These are phyloP conservation scores for Corchorus capsularis DNA, from an alignment of 345 rosid genomes.

Conservation along the genomic window DNA sequence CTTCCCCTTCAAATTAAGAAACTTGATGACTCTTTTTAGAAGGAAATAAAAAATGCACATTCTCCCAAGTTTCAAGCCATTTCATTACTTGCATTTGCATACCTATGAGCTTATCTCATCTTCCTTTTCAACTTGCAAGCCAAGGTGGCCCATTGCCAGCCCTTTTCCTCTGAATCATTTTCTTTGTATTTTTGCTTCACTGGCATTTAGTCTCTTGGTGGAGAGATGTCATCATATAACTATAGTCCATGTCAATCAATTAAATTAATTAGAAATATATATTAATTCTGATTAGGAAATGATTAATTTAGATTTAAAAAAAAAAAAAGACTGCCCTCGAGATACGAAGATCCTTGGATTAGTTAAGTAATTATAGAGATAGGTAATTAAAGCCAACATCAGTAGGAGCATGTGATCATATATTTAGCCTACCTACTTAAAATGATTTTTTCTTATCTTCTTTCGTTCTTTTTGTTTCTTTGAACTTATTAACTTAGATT, in stretches of 20 bases:
- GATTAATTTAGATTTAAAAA: background rate
- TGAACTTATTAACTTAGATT: background rate
- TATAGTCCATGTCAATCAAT: background rate
- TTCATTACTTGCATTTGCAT: background rate
- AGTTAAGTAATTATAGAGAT: conserved; percentile 13
- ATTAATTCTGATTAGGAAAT: conserved; percentile 19
- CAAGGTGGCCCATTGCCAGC: conserved; percentile 25
- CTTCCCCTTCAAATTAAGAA: background rate
- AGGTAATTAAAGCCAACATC: conserved; percentile 23
- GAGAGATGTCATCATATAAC: background rate
- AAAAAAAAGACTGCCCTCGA: conserved; percentile 15
- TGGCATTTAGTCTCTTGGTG: conserved; percentile 17
- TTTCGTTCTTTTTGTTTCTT: too few relatives aligned
- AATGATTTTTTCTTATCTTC: conserved; percentile 3
- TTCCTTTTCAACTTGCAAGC: background rate
- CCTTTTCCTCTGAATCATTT: background rate
- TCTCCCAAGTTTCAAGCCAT: conserved; percentile 13
- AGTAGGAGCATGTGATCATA: conserved; percentile 36
- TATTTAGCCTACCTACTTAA: conserved; percentile 30
- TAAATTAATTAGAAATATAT: conserved; percentile 2
- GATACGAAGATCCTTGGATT: conserved; percentile 28
- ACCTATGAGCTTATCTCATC: conserved; percentile 7
- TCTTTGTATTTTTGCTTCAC: conserved; percentile 5
- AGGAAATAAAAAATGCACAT: conserved; percentile 32
- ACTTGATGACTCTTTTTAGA: background rate